Conservation (phyloP, 179 eudicot genomes). For the Silene coronaria region DNA sequence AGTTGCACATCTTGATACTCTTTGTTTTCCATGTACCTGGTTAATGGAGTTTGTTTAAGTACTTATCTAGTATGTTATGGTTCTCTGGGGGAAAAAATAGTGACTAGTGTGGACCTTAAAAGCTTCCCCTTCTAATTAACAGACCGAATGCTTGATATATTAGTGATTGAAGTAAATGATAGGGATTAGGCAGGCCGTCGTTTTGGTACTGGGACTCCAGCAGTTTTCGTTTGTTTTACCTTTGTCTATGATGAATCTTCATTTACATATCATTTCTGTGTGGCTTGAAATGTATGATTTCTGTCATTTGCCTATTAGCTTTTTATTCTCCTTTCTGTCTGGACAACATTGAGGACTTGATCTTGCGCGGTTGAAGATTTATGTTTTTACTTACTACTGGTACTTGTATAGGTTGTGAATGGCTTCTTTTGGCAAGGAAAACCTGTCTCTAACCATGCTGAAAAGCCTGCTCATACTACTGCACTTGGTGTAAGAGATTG, state of each 20-base stretch:
- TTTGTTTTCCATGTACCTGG: not conserved
- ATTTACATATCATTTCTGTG: no score
- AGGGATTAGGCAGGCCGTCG: no score
- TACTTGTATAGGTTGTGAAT: conserved; percentile 64
- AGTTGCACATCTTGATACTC: not conserved
- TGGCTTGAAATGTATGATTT: not conserved
- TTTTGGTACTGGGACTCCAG: not conserved
- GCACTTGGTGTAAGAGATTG: conserved; percentile 74
- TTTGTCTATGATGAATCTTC: not conserved
- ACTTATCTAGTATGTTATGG: not conserved
- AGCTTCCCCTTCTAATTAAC: no score
- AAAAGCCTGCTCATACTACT: conserved; percentile 37
- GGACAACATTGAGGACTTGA: not conserved
- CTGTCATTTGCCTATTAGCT: not conserved
- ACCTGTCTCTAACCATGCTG: conserved; percentile 39
- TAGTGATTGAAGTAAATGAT: no score
- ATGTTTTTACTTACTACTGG: not conserved
- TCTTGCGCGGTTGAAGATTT: conserved; percentile 3
- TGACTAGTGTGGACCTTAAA: not conserved
- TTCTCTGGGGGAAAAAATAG: not conserved
- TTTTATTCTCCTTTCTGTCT: not conserved
- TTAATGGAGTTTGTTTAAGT: not conserved
- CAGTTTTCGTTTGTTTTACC: not conserved
- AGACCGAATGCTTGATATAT: no score
- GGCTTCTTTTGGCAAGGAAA: conserved; percentile 78